Evolutionary conservation across 306 rosid genomes (phyloP).

Genomic region (Corylus americana): DNA sequence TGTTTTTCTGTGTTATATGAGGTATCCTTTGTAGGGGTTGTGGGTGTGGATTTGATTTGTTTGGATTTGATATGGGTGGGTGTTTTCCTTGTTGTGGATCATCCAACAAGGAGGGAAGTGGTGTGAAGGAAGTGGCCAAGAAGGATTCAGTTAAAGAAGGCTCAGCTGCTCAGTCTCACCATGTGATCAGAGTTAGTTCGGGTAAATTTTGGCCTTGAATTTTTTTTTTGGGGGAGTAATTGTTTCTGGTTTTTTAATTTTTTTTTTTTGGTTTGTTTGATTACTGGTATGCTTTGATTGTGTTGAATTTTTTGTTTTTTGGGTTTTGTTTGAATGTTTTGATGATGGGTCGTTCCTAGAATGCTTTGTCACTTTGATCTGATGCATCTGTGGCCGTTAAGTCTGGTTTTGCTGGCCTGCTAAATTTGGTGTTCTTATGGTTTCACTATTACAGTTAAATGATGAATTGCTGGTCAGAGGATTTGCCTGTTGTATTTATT

Average conservation of each 20-base stretch:
- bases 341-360: slow-evolving; percentile 28
- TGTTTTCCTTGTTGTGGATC: slow-evolving; percentile 98
- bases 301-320: slow-evolving; percentile 38
- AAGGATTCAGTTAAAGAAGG: slow-evolving; percentile 77
- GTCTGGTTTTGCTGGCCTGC: slow-evolving; percentile 23
- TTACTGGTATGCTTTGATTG: slow-evolving; percentile 33
- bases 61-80: slow-evolving; percentile 90
- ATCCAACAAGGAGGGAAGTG: slow-evolving; percentile 66
- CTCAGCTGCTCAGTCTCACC: slow-evolving; percentile 71
- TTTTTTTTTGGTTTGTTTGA: slow-evolving; percentile 12
- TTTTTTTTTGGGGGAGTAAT: slow-evolving; percentile 4
- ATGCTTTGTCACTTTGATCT: slow-evolving; percentile 54
- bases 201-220: slow-evolving; percentile 44
- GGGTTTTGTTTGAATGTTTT: neutral
- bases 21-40: slow-evolving; percentile 39
- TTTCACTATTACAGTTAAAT: slow-evolving; percentile 22
- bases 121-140: slow-evolving; percentile 59
- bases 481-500: slow-evolving; percentile 15
- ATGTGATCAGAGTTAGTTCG: slow-evolving; percentile 62
- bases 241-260: slow-evolving; percentile 1
- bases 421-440: slow-evolving; percentile 12
- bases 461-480: slow-evolving; percentile 28
- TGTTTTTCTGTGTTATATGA: slow-evolving; percentile 35
- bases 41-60: slow-evolving; percentile 52
- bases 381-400: slow-evolving; percentile 41